These are phyloP conservation scores for Globisporangium echinulatum DNA, from an alignment of 352 stramenopile species.

Conservation along the genomic window DNA sequence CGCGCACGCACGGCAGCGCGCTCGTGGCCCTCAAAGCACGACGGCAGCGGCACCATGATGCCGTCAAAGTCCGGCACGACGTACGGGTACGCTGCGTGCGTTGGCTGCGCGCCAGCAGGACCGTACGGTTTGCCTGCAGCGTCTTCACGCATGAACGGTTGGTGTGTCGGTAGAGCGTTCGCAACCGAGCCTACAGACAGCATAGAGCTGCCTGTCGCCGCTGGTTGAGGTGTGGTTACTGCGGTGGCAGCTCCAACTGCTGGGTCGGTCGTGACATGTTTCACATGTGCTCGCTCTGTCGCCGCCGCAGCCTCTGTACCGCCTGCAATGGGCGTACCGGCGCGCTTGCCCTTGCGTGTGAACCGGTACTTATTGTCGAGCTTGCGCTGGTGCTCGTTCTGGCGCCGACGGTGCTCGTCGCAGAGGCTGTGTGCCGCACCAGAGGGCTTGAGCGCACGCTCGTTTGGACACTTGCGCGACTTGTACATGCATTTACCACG, in stretches of 20 bases:
- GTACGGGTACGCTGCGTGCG: constrained; percentile 45
- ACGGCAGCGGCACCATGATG: constrained; percentile 72
- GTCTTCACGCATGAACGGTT: neutral
- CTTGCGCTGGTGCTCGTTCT: constrained; percentile 86
- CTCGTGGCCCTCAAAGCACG: constrained; percentile 47
- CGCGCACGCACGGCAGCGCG: too few species aligned
- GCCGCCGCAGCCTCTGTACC: neutral
- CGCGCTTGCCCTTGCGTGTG: constrained; percentile 53
- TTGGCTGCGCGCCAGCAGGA: constrained; percentile 40
- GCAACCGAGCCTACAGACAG: neutral
- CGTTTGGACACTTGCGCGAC: constrained; percentile 81
- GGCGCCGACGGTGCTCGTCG: constrained; percentile 71
- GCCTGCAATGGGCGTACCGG: neutral
- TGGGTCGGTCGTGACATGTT: neutral
- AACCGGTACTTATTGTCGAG: constrained; percentile 79
- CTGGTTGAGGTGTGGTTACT: neutral
- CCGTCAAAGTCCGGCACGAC: constrained; percentile 73
- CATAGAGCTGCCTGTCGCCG: neutral
- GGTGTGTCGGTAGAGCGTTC: neutral
- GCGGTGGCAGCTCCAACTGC: too few species aligned
- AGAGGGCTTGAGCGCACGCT: constrained; percentile 82
- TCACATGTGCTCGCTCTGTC: neutral
- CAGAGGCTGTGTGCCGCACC: constrained; percentile 80
- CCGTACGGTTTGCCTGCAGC: constrained; percentile 19
- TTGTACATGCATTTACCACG: constrained; percentile 84